phyloP scores from a whole-genome alignment of 2,329 filamentous ascomycete genomes.

The Cytospora piceicola region DNA sequence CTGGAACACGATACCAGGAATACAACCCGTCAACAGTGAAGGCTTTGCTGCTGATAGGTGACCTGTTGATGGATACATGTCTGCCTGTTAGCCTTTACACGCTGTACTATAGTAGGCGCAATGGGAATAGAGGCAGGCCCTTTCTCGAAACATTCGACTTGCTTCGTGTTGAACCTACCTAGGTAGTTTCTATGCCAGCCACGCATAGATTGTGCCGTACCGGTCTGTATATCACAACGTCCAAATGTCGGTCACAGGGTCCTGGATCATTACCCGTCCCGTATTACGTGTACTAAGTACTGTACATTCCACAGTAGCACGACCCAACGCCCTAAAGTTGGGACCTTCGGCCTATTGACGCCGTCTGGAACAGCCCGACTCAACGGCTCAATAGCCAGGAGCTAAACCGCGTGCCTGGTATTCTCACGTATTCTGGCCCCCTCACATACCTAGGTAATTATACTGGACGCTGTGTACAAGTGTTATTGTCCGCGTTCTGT shows the following conservation, averaged over 20 bases:
- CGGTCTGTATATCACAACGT: background rate
- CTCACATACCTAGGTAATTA: background rate
- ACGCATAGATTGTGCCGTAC: background rate
- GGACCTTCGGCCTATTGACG: too few species aligned
- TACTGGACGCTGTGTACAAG: background rate
- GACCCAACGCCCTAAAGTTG: too few species aligned
- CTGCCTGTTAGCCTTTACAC: too few species aligned
- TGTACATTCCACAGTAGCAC: too few species aligned
- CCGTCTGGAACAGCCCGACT: background rate
- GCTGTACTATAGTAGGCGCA: background rate
- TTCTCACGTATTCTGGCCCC: background rate
- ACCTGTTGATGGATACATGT: background rate
- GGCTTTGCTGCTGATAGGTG: background rate
- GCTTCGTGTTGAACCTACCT: conserved; percentile 7
- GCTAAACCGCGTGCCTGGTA: background rate
- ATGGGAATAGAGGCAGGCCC: conserved; percentile 2
- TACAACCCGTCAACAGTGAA: background rate
- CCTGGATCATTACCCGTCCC: too few species aligned
- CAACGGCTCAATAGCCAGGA: too few species aligned
- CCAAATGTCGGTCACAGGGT: background rate
- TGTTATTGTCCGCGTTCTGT: background rate
- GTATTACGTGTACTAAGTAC: too few species aligned
- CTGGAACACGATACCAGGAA: background rate
- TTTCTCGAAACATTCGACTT: conserved; percentile 5
- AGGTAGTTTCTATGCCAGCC: background rate